These are phyloP conservation scores for Alternaria triticina DNA, from an alignment of 2,329 filamentous ascomycete genomes.

Conservation along the genomic window DNA sequence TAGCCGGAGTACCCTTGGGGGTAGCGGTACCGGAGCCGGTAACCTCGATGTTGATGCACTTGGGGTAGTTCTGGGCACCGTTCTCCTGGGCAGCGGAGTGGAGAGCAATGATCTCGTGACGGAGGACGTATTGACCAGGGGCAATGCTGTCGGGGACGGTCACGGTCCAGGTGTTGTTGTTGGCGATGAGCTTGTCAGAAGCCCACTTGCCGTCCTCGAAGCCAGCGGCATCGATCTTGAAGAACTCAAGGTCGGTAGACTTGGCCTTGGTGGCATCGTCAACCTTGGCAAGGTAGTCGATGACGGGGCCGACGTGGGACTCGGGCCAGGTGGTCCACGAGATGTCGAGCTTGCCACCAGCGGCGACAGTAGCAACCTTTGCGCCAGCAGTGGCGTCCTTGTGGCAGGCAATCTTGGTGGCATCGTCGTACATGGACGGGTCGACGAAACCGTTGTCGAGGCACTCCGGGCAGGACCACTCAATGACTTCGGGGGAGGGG, in stretches of 20 bases:
- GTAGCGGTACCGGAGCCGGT: conserved; percentile 59
- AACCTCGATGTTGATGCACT: conserved; percentile 55
- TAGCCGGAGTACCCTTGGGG: conserved; percentile 53
- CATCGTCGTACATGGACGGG: conserved; percentile 53
- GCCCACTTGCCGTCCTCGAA: conserved; percentile 62
- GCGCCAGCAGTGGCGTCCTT: conserved; percentile 58
- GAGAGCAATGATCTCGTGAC: conserved; percentile 67
- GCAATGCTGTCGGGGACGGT: conserved; percentile 60
- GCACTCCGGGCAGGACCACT: conserved; percentile 60
- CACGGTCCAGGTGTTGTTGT: conserved; percentile 56
- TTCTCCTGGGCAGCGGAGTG: conserved; percentile 57
- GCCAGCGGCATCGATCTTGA: conserved; percentile 68
- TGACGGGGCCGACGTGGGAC: conserved; percentile 67
- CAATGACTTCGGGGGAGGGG: conserved; percentile 51
- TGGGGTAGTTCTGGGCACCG: conserved; percentile 55
- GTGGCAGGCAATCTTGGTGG: conserved; percentile 67
- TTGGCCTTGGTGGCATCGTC: conserved; percentile 63
- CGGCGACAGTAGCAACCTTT: conserved; percentile 61
- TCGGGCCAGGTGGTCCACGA: conserved; percentile 72
- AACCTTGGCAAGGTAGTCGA: conserved; percentile 66
- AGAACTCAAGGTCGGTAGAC: conserved; percentile 62
- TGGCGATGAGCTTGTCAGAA: conserved; percentile 59
- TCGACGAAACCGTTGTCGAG: conserved; percentile 62
- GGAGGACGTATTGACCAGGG: conserved; percentile 64
- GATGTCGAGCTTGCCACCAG: conserved; percentile 64